Evolutionary conservation across 495 filamentous ascomycete genomes (phyloP), one percentile per base, ranked within the genome.

Genomic region (Hypoxylon intermedium): DNA sequence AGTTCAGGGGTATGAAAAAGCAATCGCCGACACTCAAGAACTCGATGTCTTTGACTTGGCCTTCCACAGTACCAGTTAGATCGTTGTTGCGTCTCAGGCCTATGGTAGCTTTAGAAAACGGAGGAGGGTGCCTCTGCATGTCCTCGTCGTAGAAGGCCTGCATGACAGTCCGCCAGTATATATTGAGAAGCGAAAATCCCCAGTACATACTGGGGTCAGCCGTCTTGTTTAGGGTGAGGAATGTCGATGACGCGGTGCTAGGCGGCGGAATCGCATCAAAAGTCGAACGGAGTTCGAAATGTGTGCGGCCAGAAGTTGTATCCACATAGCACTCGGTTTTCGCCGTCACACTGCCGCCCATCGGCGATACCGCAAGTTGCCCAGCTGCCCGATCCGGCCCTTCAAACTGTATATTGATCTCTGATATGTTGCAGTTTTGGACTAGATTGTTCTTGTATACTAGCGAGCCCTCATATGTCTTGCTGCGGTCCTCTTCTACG

Each of bases 401-500:
- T 30, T 60, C 64, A 18, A 67, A 63, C 7, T 65, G 42, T 15
- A 74, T 60, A 26, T 67, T 23, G 12, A 72, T 55, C 12, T 45
- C 26, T 18, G 61, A 59, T 15, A 74, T 63, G 6, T 43, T 58
- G 43, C 69, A 74, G 20, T 60, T 57, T 28, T 68, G 51, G 0
- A 70, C n/a, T 11, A 38, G 19, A 30, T 67, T 69, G 46, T 58
- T 71, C 30, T 53, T 61, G 51, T 73, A 73, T 33, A 61, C 41
- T 21, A 72, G 30, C 9, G 69, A 70, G 20, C 63, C 61, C 28
- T 42, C 46, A 37, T 61, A 38, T 28, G 24, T n/a, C n/a, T 28
- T 41, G 12, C 6, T 40, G 31, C 16, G 16, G 33, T 40, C 53
- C 3, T 47, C 40, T 36, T 20, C 53, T 4, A 23, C 20, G 9